These are phyloP conservation scores for Camelina laxa DNA, from an alignment of 345 rosid genomes.

Conservation along the genomic window DNA sequence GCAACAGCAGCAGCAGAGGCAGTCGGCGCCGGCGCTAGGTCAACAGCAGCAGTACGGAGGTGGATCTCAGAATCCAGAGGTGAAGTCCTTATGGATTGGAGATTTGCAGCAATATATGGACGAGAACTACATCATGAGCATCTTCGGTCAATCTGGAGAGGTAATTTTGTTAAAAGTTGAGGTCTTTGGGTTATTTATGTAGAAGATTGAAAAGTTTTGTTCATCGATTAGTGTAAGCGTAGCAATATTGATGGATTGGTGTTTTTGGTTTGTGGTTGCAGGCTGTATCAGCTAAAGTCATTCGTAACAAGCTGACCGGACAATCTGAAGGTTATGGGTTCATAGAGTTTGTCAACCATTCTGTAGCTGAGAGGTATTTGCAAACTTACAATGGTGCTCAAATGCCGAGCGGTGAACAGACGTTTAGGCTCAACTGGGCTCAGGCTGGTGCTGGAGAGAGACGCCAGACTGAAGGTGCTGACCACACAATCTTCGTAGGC, in stretches of 20 bases:
- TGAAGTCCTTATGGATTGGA: slow-evolving; percentile 90
- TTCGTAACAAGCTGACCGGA: slow-evolving; percentile 73
- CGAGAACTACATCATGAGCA: slow-evolving; percentile 67
- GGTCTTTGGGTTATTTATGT: not conserved
- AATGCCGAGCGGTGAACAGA: slow-evolving; percentile 81
- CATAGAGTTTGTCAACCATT: slow-evolving; percentile 68
- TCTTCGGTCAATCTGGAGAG: slow-evolving; percentile 71
- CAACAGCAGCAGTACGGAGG: slow-evolving; percentile 51
- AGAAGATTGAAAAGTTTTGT: not conserved
- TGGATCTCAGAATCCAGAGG: slow-evolving; percentile 49
- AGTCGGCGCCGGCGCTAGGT: slow-evolving; percentile 65
- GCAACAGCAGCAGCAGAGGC: slow-evolving; percentile 31
- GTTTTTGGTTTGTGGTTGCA: slow-evolving; percentile 23
- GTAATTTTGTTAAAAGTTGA: slow-evolving; percentile 40
- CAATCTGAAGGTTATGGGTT: slow-evolving; percentile 87
- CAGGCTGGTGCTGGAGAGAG: slow-evolving; percentile 87
- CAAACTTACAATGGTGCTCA: slow-evolving; percentile 72
- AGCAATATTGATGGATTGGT: not conserved
- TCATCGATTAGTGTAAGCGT: not conserved
- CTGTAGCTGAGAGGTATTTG: slow-evolving; percentile 82
- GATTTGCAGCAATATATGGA: slow-evolving; percentile 96
- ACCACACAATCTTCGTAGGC: slow-evolving; percentile 83
- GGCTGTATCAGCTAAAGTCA: slow-evolving; percentile 79
- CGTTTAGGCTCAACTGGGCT: slow-evolving; percentile 92
- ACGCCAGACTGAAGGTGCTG: slow-evolving; percentile 79